Evolutionary conservation across 768 basidiomycete genomes (phyloP), one percentile per base, ranked within the genome.

Genomic region (Rhizopogon salebrosus): DNA sequence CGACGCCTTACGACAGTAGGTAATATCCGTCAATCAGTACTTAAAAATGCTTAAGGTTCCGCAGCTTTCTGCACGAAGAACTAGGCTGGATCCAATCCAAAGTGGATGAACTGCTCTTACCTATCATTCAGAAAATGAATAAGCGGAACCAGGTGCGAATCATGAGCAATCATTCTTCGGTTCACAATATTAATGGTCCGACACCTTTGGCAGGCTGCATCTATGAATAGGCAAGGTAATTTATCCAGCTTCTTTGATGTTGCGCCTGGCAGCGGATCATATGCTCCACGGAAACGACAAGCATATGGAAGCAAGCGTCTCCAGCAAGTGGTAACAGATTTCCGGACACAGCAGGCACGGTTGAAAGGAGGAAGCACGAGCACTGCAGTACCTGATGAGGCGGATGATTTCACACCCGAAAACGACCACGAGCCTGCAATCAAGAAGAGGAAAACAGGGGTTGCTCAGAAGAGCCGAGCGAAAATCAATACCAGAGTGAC

Each of bases 81-180:
- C 76, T 98, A 9, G 79, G 84, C 11, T 98, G 95, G 95, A 71
- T 75, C 13, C 80, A 85, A 58, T 66, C 67, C 20, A 97, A 95
- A 71, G 91, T 92, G 0, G 92, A 97, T 62, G 92, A 95, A 46
- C 77, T 93, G 26, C 72, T 98, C n/a, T 72, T 92, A 41, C 95
- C 95, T 14, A 92, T 97, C 61, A 89, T 98, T 40, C 92, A 89
- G 59, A 89, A 82, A 60, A 87, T 95, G 75, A 87, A 82, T 57
- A 86, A 86, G 62, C 87, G 92, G 23, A 80, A 78, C 20, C 87
- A 92, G 72, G 89, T 85, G 53, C 50, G 73, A 59, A 22, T 8
- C 10, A 41, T 14, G 37, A 31, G 22, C 2, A 14, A 22, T 31
- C 16, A 16, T 41, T 55, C 29, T 22, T 55, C 18, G 20, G 27